Conservation (phyloP, 495 filamentous ascomycete species). For the Xylaria castorea region DNA sequence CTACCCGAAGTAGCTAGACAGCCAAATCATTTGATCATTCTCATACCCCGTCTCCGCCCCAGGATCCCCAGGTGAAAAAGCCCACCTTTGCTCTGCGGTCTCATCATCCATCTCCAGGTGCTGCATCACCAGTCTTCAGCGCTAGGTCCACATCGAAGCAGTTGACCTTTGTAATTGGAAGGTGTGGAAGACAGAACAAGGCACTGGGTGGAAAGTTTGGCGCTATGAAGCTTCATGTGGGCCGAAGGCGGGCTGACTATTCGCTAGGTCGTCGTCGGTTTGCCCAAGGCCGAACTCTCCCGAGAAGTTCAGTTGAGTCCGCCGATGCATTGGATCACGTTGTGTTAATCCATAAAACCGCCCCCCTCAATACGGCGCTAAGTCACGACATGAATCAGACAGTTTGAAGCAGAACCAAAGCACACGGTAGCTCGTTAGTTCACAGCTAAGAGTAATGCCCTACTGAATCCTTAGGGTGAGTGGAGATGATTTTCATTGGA, state of each 20-base stretch:
- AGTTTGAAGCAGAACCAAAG: background rate
- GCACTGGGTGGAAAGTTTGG: constrained; percentile 23
- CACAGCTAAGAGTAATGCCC: background rate
- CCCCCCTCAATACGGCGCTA: background rate
- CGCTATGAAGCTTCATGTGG: constrained; percentile 24
- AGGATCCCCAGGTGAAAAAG: background rate
- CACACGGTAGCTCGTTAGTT: background rate
- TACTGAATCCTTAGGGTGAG: background rate
- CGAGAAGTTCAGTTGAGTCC: constrained; percentile 4
- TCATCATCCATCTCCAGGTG: background rate
- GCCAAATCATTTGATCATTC: constrained; percentile 1
- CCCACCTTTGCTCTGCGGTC: constrained; percentile 1
- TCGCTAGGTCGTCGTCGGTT: background rate
- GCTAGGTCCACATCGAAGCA: constrained; percentile 20
- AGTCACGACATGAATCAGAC: constrained; percentile 5
- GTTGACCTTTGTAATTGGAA: constrained; percentile 18
- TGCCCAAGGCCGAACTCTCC: constrained; percentile 18
- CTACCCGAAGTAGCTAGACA: constrained; percentile 19
- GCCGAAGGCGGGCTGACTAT: background rate
- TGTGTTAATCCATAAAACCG: constrained; percentile 12
- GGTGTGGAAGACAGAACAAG: background rate
- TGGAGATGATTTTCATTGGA: background rate
- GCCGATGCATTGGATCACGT: background rate
- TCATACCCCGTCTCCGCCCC: background rate
- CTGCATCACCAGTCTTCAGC: background rate